These are phyloP conservation scores for Calonectria hawksworthii DNA, from an alignment of 2,329 filamentous ascomycete genomes.

Conservation along the genomic window DNA sequence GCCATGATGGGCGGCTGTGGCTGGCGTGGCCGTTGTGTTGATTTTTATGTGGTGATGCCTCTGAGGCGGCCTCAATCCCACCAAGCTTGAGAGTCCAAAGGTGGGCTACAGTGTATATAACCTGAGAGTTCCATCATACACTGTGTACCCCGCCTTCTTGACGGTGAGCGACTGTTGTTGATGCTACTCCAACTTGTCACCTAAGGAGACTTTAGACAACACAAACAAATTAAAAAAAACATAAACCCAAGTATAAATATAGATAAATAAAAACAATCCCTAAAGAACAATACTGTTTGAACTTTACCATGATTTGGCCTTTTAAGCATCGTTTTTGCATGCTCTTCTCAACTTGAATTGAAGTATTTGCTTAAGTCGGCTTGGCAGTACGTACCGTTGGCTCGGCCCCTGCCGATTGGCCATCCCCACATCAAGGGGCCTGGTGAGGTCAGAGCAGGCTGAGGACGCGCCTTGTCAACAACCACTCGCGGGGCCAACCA, in stretches of 20 bases:
- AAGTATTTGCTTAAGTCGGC: neutral
- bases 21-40: slow-evolving; percentile 31
- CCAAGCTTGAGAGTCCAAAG: slow-evolving; percentile 28
- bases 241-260: no score
- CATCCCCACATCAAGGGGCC: slow-evolving; percentile 15
- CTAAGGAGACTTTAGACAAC: neutral
- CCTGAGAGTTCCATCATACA: slow-evolving; percentile 2
- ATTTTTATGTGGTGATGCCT: slow-evolving; percentile 32
- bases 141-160: slow-evolving; percentile 40
- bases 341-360: neutral
- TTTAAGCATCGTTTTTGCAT: neutral
- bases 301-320: neutral
- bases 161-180: neutral
- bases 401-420: slow-evolving; percentile 44
- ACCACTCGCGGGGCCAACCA: slow-evolving; percentile 12
- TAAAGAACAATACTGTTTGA: no score
- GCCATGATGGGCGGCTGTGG: slow-evolving; percentile 49
- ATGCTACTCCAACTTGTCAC: neutral
- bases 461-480: slow-evolving; percentile 44
- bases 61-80: slow-evolving; percentile 34
- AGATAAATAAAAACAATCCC: neutral
- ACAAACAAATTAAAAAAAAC: no score
- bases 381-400: slow-evolving; percentile 34
- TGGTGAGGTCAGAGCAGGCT: slow-evolving; percentile 43
- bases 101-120: slow-evolving; percentile 45